These are phyloP conservation scores for Suhomyces panamericanus DNA, from an alignment of 1,139 yeast species.

Conservation along the genomic window DNA sequence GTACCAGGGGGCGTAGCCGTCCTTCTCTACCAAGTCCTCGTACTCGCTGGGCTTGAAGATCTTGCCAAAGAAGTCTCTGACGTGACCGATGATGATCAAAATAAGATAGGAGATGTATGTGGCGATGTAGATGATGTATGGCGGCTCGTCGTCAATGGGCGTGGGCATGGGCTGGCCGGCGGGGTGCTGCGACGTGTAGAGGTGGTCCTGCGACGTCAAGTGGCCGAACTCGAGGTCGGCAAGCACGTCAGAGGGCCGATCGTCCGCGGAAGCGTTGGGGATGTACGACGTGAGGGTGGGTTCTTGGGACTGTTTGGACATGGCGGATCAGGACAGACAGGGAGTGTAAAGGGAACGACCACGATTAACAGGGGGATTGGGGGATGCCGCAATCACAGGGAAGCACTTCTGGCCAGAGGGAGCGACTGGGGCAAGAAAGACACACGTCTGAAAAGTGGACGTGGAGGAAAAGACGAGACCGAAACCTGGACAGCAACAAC, in stretches of 20 bases:
- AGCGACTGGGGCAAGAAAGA: background rate
- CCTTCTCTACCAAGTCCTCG: slow-evolving; percentile 66
- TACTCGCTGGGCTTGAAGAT: slow-evolving; percentile 65
- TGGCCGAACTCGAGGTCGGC: slow-evolving; percentile 67
- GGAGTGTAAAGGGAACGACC: background rate
- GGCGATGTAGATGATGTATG: slow-evolving; percentile 71
- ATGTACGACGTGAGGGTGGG: slow-evolving; percentile 21
- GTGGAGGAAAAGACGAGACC: background rate
- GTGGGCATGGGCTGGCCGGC: slow-evolving; percentile 56
- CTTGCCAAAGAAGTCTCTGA: slow-evolving; percentile 85
- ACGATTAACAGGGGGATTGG: background rate
- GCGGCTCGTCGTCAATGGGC: slow-evolving; percentile 83
- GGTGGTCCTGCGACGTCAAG: slow-evolving; percentile 55
- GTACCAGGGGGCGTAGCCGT: slow-evolving; percentile 96
- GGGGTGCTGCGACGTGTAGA: slow-evolving; percentile 54
- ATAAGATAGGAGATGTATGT: slow-evolving; percentile 84
- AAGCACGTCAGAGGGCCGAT: slow-evolving; percentile 49
- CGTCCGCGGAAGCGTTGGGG: slow-evolving; percentile 53
- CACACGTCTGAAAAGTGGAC: slow-evolving; percentile 3
- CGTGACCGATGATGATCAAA: slow-evolving; percentile 83
- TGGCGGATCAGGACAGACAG: background rate
- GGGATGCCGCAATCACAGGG: background rate
- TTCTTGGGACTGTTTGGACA: background rate
- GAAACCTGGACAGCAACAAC: background rate
- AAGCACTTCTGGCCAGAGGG: background rate